Evolutionary conservation across 768 basidiomycete genomes (phyloP).

Genomic region (Amanita thiersii): DNA sequence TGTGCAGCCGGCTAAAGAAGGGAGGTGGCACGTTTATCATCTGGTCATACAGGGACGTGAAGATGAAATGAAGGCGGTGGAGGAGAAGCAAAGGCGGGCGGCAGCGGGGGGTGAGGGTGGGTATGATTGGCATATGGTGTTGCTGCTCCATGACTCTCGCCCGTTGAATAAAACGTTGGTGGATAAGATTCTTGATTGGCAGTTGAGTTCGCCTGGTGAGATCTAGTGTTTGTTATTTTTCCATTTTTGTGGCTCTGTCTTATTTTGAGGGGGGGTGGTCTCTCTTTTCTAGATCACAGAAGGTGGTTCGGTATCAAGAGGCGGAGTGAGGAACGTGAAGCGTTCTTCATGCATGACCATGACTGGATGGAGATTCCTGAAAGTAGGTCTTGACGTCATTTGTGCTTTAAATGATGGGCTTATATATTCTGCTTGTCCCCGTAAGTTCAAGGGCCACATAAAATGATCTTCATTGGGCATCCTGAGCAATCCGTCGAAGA

Average conservation of each 20-base stretch:
- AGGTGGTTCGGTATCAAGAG: slow-evolving; percentile 3
- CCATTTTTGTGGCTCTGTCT: neutral
- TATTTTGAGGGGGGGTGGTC: neutral
- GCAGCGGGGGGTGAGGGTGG: neutral
- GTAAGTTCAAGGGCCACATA: neutral
- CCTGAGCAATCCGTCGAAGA: slow-evolving; percentile 4
- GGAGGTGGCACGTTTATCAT: slow-evolving; percentile 7
- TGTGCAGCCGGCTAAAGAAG: slow-evolving; percentile 2
- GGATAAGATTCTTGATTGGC: slow-evolving; percentile 2
- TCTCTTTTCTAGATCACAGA: slow-evolving; percentile 3
- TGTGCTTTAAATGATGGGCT: neutral
- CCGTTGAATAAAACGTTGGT: slow-evolving; percentile 2
- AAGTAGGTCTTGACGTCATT: neutral
- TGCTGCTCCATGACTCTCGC: slow-evolving; percentile 6
- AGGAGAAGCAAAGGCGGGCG: neutral
- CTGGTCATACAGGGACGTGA: slow-evolving; percentile 2
- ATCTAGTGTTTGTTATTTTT: neutral
- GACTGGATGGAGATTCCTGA: slow-evolving; percentile 3
- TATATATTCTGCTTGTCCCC: neutral
- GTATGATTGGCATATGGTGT: slow-evolving; percentile 4
- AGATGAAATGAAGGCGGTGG: slow-evolving; percentile 2
- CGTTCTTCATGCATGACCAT: slow-evolving; percentile 5
- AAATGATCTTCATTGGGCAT: slow-evolving; percentile 8
- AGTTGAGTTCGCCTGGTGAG: slow-evolving; percentile 5
- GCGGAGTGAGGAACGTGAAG: neutral